Evolutionary conservation across 2,329 filamentous ascomycete species (phyloP), one percentile per base, ranked within the genome.

Genomic region (Ophiostoma montium): DNA sequence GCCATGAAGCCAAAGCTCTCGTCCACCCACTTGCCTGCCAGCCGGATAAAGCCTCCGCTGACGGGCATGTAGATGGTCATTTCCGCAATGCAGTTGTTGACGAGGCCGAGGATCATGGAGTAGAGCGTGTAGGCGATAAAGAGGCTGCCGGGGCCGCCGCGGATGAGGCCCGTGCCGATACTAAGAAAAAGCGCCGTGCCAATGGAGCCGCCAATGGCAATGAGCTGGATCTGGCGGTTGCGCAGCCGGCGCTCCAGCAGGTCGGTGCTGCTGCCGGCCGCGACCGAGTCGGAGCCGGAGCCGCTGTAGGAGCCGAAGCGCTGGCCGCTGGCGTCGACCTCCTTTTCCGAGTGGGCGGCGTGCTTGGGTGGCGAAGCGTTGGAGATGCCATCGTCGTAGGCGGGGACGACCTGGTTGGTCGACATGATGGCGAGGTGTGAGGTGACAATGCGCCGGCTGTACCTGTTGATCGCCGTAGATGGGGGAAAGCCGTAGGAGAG

Each of bases 41-140:
- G 69, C 52, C 79, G 76, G 54, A 83, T 73, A 59, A 81, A 82
- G 2, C 75, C 75, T 54, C 78, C 78, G 38, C 70, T 72, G 43
- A 83, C 70, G 21, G 80, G 79, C 69, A 79, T 77, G 53, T 73
- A 74, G 35, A 70, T 69, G 30, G 67, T 72, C 78, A 83, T 82
- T 60, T 83, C 79, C 9, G 79, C 78, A 52, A 81, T 68, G 53
- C 70, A 72, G 58, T 81, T 82, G 68, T 81, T 82, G 59, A 82
- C 74, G 43, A 79, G 65, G 21, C 67, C 78, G 52, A 82, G 67
- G 48, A 81, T 58, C 57, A 66, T 60, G 35, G 67, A 68, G 59
- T 82, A 80, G 39, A 78, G 54, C 32, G 68, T 66, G 59, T 76
- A 83, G 35, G 74, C 77, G 50, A 83, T 59, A 53, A 84, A 67